phyloP scores from a whole-genome alignment of 805 yeast genomes.

The Tetrapisispora arboricola region DNA sequence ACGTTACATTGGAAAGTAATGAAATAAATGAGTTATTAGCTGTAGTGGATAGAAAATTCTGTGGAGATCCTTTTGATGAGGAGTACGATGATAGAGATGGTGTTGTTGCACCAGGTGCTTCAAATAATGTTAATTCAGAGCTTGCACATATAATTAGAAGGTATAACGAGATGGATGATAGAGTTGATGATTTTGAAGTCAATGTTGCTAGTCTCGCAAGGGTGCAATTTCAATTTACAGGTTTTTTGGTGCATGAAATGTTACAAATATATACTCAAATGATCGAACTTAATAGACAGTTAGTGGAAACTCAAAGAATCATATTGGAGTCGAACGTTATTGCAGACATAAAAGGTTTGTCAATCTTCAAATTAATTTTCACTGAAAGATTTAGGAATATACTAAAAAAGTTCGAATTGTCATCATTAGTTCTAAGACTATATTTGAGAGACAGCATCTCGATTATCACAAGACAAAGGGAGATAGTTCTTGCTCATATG shows the following conservation, averaged over 20 bases:
- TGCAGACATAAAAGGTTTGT: constrained; percentile 19
- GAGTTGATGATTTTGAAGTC: constrained; percentile 28
- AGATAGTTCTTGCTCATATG: constrained; percentile 21
- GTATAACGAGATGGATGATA: constrained; percentile 24
- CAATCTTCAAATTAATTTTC: constrained; percentile 23
- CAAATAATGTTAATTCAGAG: constrained; percentile 21
- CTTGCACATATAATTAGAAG: constrained; percentile 25
- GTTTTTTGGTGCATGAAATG: constrained; percentile 28
- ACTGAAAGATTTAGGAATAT: constrained; percentile 19
- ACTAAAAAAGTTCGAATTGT: constrained; percentile 22
- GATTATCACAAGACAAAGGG: constrained; percentile 26
- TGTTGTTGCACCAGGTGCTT: constrained; percentile 25
- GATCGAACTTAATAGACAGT: constrained; percentile 25
- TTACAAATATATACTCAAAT: constrained; percentile 24
- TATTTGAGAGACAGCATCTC: constrained; percentile 27
- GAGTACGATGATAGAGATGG: constrained; percentile 22
- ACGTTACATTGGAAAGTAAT: constrained; percentile 4
- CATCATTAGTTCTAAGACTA: constrained; percentile 25
- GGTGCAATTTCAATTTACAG: constrained; percentile 29
- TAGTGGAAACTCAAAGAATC: constrained; percentile 19
- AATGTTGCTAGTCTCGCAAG: constrained; percentile 30
- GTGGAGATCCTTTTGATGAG: constrained; percentile 26
- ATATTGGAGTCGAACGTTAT: constrained; percentile 14
- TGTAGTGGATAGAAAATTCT: constrained; percentile 21
- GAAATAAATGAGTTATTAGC: constrained; percentile 16